These are phyloP conservation scores for Cryptosporidium xiaoi DNA, from an alignment of 169 alveolate species.

Conservation along the genomic window DNA sequence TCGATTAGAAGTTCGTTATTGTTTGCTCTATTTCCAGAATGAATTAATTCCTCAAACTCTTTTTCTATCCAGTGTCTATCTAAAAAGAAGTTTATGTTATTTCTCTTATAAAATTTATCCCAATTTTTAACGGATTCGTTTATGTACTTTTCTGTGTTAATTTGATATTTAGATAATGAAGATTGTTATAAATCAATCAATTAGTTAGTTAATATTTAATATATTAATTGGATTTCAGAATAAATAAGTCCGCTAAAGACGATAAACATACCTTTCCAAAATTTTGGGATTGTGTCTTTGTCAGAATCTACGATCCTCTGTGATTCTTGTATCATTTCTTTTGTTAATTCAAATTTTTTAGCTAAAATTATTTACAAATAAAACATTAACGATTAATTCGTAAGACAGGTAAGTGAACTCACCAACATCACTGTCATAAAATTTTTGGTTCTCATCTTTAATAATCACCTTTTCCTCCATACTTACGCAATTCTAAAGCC, in stretches of 20 bases:
- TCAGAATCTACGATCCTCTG: conserved; percentile 40
- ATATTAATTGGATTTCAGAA: too few relatives aligned
- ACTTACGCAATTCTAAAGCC: too few relatives aligned
- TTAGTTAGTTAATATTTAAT: background rate
- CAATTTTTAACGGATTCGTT: conserved; percentile 87
- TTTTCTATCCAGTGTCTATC: conserved; percentile 91
- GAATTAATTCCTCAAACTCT: conserved; percentile 86
- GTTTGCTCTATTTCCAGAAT: conserved; percentile 39
- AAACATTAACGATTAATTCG: too few relatives aligned
- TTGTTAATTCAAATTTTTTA: conserved; percentile 46
- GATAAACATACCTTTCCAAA: conserved; percentile 63
- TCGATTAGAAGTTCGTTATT: conserved; percentile 80
- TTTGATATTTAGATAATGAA: background rate
- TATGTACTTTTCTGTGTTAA: conserved; percentile 79
- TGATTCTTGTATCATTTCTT: conserved; percentile 27
- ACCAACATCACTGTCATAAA: conserved; percentile 68
- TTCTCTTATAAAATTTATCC: conserved; percentile 91
- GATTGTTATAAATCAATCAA: background rate
- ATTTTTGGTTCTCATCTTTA: conserved; percentile 35
- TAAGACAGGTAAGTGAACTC: background rate
- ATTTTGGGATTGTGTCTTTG: conserved; percentile 40
- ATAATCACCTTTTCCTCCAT: background rate
- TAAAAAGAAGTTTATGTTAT: conserved; percentile 89
- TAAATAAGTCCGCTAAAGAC: background rate
- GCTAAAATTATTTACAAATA: background rate